These are phyloP conservation scores for Strobilomyces confusus DNA, from an alignment of 768 basidiomycete genomes.

Conservation along the genomic window DNA sequence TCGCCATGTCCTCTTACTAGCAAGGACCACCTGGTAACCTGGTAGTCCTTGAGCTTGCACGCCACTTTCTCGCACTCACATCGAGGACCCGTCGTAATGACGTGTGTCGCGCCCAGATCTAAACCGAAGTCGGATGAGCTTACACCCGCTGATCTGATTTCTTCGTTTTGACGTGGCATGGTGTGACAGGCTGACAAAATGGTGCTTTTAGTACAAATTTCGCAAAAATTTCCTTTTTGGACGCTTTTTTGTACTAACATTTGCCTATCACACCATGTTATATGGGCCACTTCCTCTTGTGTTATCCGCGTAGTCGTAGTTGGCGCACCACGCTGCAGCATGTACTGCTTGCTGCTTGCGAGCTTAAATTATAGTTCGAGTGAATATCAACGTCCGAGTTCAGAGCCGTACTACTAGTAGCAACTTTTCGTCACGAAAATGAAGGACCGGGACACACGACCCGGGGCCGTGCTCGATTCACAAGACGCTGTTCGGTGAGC, in stretches of 20 bases:
- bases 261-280: no score
- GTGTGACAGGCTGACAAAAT: no score
- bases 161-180: slow-evolving; percentile 18
- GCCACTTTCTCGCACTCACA: not conserved
- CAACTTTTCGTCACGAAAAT: slow-evolving; percentile 5
- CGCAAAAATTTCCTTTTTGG: no score
- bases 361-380: no score
- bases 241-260: no score
- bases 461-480: slow-evolving; percentile 9
- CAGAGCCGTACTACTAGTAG: not conserved
- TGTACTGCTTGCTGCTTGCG: no score
- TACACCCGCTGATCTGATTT: slow-evolving; percentile 32
- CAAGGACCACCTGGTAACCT: no score
- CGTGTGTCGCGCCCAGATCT: slow-evolving; percentile 10
- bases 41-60: not conserved
- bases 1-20: no score
- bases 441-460: no score
- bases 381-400: no score
- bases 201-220: no score
- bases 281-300: no score
- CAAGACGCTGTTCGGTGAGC: slow-evolving; percentile 18
- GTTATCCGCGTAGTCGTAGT: not conserved
- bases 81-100: not conserved
- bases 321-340: not conserved
- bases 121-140: slow-evolving; percentile 11